Conservation (phyloP, 2,329 filamentous ascomycete genomes). For the Cladosporium sp. region DNA sequence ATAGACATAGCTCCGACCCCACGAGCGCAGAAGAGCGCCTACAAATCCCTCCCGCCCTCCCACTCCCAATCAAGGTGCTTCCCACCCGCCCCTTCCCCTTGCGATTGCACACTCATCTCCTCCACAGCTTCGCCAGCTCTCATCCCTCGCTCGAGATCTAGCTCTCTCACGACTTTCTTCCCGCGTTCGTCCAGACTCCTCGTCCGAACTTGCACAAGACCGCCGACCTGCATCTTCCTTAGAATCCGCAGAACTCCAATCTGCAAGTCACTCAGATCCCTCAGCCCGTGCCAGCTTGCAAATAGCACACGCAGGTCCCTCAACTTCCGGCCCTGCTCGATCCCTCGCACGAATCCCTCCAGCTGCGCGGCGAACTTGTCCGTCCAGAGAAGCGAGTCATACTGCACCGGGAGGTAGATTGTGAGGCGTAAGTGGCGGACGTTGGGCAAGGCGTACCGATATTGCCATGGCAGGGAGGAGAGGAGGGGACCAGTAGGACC, state of each 20-base stretch:
- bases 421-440: slow-evolving; percentile 18
- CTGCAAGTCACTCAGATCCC: slow-evolving; percentile 10
- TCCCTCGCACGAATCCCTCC: slow-evolving; percentile 12
- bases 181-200: slow-evolving; percentile 14
- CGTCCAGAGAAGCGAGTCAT: slow-evolving; percentile 1
- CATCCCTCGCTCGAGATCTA: slow-evolving; percentile 17
- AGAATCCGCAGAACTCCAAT: slow-evolving; percentile 14
- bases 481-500: slow-evolving; percentile 10
- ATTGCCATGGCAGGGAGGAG: slow-evolving; percentile 19
- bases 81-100: not conserved
- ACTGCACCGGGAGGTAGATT: slow-evolving; percentile 16
- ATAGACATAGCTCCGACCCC: too few relatives aligned
- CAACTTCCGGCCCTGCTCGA: slow-evolving; percentile 16
- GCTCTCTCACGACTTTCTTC: slow-evolving; percentile 10
- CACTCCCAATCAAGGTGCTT: slow-evolving; percentile 10
- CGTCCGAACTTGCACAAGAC: slow-evolving; percentile 15
- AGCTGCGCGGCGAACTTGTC: slow-evolving; percentile 4
- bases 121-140: not conserved
- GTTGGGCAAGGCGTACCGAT: slow-evolving; percentile 14
- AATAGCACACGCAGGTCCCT: slow-evolving; percentile 16
- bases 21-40: too few relatives aligned
- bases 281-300: slow-evolving; percentile 12
- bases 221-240: slow-evolving; percentile 18
- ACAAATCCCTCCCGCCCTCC: not conserved
- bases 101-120: not conserved